phyloP scores from a whole-genome alignment of 768 basidiomycete species.

The Rhizopogon vinicolor region DNA sequence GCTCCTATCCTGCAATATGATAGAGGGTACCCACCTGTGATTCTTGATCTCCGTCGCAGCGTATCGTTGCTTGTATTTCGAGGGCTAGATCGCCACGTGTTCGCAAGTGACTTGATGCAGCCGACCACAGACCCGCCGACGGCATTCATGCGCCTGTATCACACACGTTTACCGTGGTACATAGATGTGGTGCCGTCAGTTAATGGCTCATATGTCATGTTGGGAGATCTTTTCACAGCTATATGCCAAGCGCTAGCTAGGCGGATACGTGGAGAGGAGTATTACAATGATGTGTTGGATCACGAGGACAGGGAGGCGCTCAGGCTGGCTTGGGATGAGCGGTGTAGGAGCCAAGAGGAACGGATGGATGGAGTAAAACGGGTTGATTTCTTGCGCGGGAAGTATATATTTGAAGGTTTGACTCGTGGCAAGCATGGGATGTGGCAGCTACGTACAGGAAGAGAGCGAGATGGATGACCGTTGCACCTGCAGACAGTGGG shows the following conservation, averaged over 20 bases:
- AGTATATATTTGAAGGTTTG: conserved; percentile 50
- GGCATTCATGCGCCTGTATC: conserved; percentile 49
- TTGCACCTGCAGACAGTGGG: too few species aligned
- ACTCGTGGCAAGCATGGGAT: conserved; percentile 48
- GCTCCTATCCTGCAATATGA: conserved; percentile 20
- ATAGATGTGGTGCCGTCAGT: conserved; percentile 45
- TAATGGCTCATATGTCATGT: conserved; percentile 51
- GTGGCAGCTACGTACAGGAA: conserved; percentile 61
- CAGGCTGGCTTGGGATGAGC: conserved; percentile 36
- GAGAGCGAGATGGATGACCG: neutral
- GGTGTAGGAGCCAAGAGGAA: conserved; percentile 35
- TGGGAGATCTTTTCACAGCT: conserved; percentile 49
- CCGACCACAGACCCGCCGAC: conserved; percentile 50
- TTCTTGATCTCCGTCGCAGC: conserved; percentile 46
- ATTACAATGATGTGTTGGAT: conserved; percentile 53
- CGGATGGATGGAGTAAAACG: conserved; percentile 43
- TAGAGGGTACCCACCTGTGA: conserved; percentile 31
- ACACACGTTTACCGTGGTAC: conserved; percentile 61
- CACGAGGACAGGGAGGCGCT: conserved; percentile 40
- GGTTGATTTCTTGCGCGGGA: conserved; percentile 58
- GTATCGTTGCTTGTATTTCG: conserved; percentile 39
- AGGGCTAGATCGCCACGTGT: conserved; percentile 37
- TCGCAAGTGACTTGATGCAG: conserved; percentile 48
- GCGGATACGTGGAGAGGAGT: conserved; percentile 49
- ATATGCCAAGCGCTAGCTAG: conserved; percentile 39